Conservation (phyloP, 108 stramenopile genomes). For the Seminavis robusta region DNA sequence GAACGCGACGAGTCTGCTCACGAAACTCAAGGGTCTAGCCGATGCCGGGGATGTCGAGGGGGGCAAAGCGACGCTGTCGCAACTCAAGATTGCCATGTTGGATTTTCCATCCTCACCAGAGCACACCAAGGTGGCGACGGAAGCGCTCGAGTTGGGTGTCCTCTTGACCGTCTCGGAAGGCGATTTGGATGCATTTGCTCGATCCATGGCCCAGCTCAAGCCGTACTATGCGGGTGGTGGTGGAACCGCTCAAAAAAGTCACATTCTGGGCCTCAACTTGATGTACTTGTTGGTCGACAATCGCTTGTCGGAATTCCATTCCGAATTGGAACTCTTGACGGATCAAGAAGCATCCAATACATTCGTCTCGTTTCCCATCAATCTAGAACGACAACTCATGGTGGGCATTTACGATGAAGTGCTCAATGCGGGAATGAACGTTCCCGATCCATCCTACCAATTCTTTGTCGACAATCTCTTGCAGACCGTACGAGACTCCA, state of each 20-base stretch:
- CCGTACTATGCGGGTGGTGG: constrained; percentile 49
- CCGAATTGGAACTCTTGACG: constrained; percentile 79
- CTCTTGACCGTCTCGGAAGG: constrained; percentile 72
- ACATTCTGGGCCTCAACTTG: constrained; percentile 79
- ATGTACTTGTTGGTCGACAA: constrained; percentile 87
- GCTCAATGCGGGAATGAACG: constrained; percentile 37
- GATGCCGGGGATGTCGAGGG: constrained; percentile 59
- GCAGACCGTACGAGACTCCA: constrained; percentile 79
- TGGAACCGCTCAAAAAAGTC: constrained; percentile 55
- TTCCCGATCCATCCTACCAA: constrained; percentile 73
- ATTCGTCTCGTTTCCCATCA: constrained; percentile 75
- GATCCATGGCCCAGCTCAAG: constrained; percentile 78
- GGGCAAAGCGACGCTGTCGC: constrained; percentile 53
- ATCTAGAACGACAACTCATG: constrained; percentile 83
- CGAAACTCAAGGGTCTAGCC: constrained; percentile 48
- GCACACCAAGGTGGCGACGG: constrained; percentile 32
- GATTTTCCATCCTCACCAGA: constrained; percentile 28
- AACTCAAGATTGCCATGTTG: constrained; percentile 72
- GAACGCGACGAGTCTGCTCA: no score
- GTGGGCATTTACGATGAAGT: constrained; percentile 86
- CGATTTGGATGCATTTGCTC: constrained; percentile 82
- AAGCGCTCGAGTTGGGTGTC: constrained; percentile 76
- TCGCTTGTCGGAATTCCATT: constrained; percentile 87
- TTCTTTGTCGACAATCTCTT: constrained; percentile 76
- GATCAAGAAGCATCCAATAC: constrained; percentile 60